These are phyloP conservation scores for Erodium trifolium DNA, from an alignment of 441 rosid species.

Conservation along the genomic window DNA sequence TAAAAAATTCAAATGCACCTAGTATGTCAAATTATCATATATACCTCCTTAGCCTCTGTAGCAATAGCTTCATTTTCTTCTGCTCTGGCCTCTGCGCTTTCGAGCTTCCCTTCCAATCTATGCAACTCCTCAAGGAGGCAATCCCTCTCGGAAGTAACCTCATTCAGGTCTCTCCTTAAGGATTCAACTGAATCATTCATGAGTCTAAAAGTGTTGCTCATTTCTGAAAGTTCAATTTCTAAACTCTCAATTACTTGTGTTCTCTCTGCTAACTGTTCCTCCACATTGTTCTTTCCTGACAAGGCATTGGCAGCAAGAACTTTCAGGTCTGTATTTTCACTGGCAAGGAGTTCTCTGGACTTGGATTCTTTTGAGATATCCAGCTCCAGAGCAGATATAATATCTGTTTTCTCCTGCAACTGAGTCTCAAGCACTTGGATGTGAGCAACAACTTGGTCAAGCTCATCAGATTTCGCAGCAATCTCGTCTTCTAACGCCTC, in stretches of 20 bases:
- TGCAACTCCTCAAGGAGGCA: constrained; percentile 49
- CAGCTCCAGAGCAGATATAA: constrained; percentile 42
- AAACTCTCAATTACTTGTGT: constrained; percentile 50
- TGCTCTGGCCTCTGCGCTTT: constrained; percentile 41
- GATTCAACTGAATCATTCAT: constrained; percentile 54
- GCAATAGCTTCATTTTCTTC: constrained; percentile 57
- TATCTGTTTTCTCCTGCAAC: constrained; percentile 57
- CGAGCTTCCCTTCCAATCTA: constrained; percentile 52
- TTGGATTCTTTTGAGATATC: constrained; percentile 36
- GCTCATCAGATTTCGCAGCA: constrained; percentile 47
- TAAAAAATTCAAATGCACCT: constrained; percentile 4
- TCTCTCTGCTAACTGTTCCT: constrained; percentile 54
- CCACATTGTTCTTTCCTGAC: constrained; percentile 41
- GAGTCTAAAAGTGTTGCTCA: constrained; percentile 52
- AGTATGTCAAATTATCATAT: constrained; percentile 14
- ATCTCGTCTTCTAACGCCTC: constrained; percentile 74
- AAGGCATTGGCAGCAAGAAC: constrained; percentile 35
- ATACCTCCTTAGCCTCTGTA: constrained; percentile 67
- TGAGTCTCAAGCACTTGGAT: constrained; percentile 53
- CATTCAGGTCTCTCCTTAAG: constrained; percentile 42
- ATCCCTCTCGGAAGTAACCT: constrained; percentile 52
- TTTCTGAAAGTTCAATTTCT: constrained; percentile 65
- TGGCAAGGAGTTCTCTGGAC: constrained; percentile 27
- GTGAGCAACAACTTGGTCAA: constrained; percentile 46
- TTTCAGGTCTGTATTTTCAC: constrained; percentile 49